Percentiles rank a stretch among this genome's conserved stretches.
phyloP scores from a whole-genome alignment of 2,329 filamentous ascomycete genomes.

The Fusarium sp. region DNA sequence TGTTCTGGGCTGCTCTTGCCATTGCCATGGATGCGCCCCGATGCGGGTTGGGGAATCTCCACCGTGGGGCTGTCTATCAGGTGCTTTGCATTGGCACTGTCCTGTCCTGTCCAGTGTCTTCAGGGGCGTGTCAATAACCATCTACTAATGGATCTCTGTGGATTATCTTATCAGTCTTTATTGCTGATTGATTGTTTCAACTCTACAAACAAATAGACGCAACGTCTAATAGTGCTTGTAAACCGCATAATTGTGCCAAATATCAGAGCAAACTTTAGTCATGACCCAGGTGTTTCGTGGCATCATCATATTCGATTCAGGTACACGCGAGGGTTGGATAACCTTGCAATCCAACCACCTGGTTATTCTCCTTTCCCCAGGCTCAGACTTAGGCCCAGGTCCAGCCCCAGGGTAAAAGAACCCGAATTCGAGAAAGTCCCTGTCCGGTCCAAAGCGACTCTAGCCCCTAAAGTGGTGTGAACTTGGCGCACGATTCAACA shows the following conservation, averaged over 20 bases:
- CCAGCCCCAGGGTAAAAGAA: conserved; percentile 5
- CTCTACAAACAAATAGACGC: neutral
- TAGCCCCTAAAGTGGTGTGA: conserved; percentile 4
- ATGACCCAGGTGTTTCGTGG: neutral
- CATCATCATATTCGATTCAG: neutral
- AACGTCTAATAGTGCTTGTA: neutral
- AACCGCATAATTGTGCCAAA: neutral
- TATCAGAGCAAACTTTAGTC: neutral
- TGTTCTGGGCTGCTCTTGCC: conserved; percentile 3
- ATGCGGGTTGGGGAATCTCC: conserved; percentile 41
- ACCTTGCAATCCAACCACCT: conserved; percentile 14
- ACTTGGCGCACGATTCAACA: neutral
- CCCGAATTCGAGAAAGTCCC: conserved; percentile 31
- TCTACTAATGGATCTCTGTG: neutral
- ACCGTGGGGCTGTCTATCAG: conserved; percentile 25
- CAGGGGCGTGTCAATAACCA: conserved; percentile 23
- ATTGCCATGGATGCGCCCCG: conserved; percentile 23
- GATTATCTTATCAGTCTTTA: neutral
- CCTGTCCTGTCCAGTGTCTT: neutral
- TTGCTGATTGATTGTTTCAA: neutral
- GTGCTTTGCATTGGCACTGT: conserved; percentile 11
- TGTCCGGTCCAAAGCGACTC: conserved; percentile 9
- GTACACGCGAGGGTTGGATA: conserved; percentile 1
- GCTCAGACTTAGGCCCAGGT: neutral
- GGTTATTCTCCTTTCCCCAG: conserved; percentile 17